Evolutionary conservation across 208 protist species (phyloP), one percentile per base, ranked within the genome.

Genomic region (Lotmaria passim): DNA sequence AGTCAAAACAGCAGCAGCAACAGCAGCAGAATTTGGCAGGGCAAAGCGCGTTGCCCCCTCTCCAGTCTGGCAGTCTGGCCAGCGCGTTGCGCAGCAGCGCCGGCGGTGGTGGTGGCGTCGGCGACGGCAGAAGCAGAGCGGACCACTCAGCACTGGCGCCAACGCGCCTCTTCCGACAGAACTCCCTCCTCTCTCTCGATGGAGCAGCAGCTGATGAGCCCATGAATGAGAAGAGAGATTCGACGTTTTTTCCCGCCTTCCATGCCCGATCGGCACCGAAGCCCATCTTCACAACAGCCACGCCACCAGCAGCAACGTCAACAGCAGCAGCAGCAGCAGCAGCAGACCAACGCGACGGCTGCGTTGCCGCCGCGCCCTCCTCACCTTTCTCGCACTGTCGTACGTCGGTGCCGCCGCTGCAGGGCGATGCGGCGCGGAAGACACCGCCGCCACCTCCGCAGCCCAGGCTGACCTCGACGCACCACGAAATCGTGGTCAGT

Each of bases 401-500:
- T 51, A 12, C 4, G 3, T 2, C 46, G 5, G 4, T n/a, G n/a
- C n/a, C 46, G 11, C 33, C 48, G 52, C 52, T 31, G 34, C 28
- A 19, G 36, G 2, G 51, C 28, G 10, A 7, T 68, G 28, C 23
- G 1, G 47, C 17, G 30, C n/a, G n/a, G n/a, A n/a, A n/a, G n/a
- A n/a, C n/a, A n/a, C n/a, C n/a, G n/a, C n/a, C n/a, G n/a, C n/a
- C n/a, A n/a, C n/a, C n/a, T n/a, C n/a, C n/a, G n/a, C 39, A 44
- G 38, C 83, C 64, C 0, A 46, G 38, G 38, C 78, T 79, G 3
- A 85, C 79, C 41, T 84, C 82, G 11, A 61, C 78, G 0, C 83
- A 95, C 56, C 62, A 61, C 17, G 84, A 95, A 46, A 81, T 85
- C 5, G 76, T 95, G 19, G 75, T 95, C 7, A 85, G 82, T 3